Evolutionary conservation across 139 green algal genomes (phyloP).

Genomic region (Closterium sp.): DNA sequence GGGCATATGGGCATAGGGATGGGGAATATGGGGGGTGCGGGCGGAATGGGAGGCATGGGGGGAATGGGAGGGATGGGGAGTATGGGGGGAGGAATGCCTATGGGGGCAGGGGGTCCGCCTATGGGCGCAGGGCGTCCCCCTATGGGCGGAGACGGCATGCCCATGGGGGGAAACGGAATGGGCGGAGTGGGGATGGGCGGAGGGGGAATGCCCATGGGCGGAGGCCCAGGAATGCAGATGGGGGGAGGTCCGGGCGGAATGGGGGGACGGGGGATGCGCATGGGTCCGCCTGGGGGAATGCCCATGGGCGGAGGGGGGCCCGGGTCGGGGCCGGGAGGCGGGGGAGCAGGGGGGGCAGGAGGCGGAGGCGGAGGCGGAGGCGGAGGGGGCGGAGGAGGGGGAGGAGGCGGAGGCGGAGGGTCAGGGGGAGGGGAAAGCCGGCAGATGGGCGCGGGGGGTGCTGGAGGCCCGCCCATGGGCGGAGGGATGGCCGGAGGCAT

Average conservation of each 20-base stretch:
- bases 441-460: not conserved
- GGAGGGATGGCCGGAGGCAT: too few relatives aligned
- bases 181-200: not conserved
- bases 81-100: not conserved
- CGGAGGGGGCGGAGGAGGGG: too few relatives aligned
- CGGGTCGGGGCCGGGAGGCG: not conserved
- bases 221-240: not conserved
- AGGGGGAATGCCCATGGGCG: not conserved
- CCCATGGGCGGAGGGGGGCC: not conserved
- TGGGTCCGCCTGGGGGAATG: not conserved
- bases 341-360: not conserved
- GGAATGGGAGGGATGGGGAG: slow-evolving; percentile 16
- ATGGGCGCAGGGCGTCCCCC: not conserved
- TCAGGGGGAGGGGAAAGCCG: not conserved
- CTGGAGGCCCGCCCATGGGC: too few relatives aligned
- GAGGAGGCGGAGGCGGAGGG: not conserved
- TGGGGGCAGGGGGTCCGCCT: not conserved
- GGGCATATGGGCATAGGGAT: slow-evolving; percentile 14
- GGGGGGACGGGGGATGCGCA: not conserved
- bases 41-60: slow-evolving; percentile 7
- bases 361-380: not conserved
- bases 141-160: not conserved
- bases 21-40: slow-evolving; percentile 1
- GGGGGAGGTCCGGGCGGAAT: slow-evolving; percentile 2
- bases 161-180: not conserved